Conservation (phyloP, 805 yeast genomes). For the Henningerozyma blattae region DNA sequence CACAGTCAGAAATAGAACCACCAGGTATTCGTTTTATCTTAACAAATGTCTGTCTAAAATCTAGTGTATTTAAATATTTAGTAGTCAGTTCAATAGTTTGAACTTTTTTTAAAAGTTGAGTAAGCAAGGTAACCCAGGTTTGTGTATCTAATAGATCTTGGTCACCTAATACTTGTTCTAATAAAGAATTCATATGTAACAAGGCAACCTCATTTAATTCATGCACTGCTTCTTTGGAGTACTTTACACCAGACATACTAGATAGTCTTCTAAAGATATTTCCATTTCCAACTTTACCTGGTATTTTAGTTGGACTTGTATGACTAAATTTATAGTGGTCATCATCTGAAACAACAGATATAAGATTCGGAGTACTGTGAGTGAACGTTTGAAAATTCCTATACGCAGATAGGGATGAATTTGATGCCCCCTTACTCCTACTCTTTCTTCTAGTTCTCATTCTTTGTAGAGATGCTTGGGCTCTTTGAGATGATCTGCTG, state of each 20-base stretch:
- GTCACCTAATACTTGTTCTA: slow-evolving; percentile 51
- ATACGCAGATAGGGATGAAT: slow-evolving; percentile 1
- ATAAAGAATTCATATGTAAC: slow-evolving; percentile 36
- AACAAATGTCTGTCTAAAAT: slow-evolving; percentile 69
- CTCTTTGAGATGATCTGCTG: slow-evolving; percentile 44
- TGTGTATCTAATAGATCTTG: slow-evolving; percentile 36
- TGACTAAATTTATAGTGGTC: slow-evolving; percentile 2
- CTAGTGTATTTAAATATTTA: slow-evolving; percentile 59
- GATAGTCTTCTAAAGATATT: slow-evolving; percentile 7
- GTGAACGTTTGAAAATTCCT: slow-evolving; percentile 4
- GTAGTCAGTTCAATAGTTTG: slow-evolving; percentile 49
- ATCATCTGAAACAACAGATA: slow-evolving; percentile 15
- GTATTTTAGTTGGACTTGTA: not conserved
- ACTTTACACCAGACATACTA: slow-evolving; percentile 9
- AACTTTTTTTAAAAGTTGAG: slow-evolving; percentile 39
- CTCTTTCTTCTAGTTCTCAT: slow-evolving; percentile 48
- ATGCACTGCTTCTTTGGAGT: slow-evolving; percentile 10
- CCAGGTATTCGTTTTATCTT: slow-evolving; percentile 81
- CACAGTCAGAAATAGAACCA: slow-evolving; percentile 48
- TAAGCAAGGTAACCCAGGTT: slow-evolving; percentile 49
- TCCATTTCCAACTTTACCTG: slow-evolving; percentile 3
- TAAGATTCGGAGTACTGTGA: slow-evolving; percentile 24
- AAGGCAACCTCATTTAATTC: slow-evolving; percentile 27
- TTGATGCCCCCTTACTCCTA: slow-evolving; percentile 23
- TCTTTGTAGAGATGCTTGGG: slow-evolving; percentile 52